These are phyloP conservation scores for Phyllosticta paracitricarpa DNA, from an alignment of 2,329 filamentous ascomycete genomes.

Conservation along the genomic window DNA sequence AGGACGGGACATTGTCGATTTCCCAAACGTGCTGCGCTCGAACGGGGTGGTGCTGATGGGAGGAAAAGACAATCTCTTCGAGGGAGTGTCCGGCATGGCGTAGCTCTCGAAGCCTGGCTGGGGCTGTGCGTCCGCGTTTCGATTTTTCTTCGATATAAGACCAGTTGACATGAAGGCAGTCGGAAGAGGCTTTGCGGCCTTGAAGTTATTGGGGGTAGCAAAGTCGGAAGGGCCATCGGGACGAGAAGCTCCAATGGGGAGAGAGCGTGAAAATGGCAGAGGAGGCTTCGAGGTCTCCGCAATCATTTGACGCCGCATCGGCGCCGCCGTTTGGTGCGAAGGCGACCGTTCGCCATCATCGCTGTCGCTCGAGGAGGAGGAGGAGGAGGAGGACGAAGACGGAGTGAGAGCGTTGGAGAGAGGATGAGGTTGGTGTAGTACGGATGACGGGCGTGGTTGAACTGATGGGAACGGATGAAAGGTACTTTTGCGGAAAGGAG, in stretches of 20 bases:
- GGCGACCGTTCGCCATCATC: slow-evolving; percentile 52
- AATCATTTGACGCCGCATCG: slow-evolving; percentile 1
- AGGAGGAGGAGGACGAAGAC: slow-evolving; percentile 62
- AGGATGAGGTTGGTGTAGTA: slow-evolving; percentile 52
- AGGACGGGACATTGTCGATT: slow-evolving; percentile 54
- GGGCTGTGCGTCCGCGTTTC: slow-evolving; percentile 56
- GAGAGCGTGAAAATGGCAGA: slow-evolving; percentile 57
- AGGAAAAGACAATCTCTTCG: slow-evolving; percentile 76
- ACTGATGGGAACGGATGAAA: slow-evolving; percentile 12
- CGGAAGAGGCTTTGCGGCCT: slow-evolving; percentile 64
- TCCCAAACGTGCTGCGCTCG: slow-evolving; percentile 47
- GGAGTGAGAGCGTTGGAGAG: slow-evolving; percentile 79
- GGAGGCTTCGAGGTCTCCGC: slow-evolving; percentile 18
- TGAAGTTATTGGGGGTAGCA: slow-evolving; percentile 68
- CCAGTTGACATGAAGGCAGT: slow-evolving; percentile 91
- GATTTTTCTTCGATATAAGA: slow-evolving; percentile 87
- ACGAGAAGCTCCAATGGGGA: slow-evolving; percentile 56
- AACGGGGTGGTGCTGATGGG: slow-evolving; percentile 42
- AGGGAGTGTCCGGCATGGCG: slow-evolving; percentile 86
- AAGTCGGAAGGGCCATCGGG: slow-evolving; percentile 45
- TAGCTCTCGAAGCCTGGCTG: slow-evolving; percentile 44
- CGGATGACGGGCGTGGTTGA: slow-evolving; percentile 13
- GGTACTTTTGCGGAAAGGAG: slow-evolving; percentile 32
- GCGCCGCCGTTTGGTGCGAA: slow-evolving; percentile 40
- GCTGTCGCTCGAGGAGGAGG: slow-evolving; percentile 52